These are phyloP conservation scores for Dictyostelium purpureum DNA, from an alignment of 78 protist genomes.

Conservation along the genomic window DNA sequence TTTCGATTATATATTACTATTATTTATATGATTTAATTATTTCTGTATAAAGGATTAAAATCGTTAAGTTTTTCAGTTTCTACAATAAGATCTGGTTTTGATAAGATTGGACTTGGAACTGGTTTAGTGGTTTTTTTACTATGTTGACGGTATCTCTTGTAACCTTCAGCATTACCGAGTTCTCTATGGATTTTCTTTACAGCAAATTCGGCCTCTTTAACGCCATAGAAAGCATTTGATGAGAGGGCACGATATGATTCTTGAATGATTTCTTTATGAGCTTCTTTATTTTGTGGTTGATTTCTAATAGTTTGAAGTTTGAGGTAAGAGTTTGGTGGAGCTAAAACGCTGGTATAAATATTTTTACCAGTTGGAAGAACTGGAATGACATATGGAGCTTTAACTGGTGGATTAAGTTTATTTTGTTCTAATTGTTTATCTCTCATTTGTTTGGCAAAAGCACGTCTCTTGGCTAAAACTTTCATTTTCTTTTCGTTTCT, in stretches of 20 bases:
- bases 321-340: constrained; percentile 54
- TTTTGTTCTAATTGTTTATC: background rate
- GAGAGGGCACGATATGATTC: constrained; percentile 19
- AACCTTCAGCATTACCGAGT: background rate
- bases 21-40: background rate
- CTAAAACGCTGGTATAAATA: background rate
- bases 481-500: constrained; percentile 42
- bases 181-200: background rate
- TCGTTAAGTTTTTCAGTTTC: background rate
- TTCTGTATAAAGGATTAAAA: background rate
- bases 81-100: background rate
- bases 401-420: background rate
- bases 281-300: background rate
- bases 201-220: background rate
- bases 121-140: background rate
- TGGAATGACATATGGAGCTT: background rate
- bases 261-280: background rate
- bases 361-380: constrained; percentile 1
- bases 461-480: constrained; percentile 28
- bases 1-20: too few relatives aligned
- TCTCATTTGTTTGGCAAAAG: constrained; percentile 10
- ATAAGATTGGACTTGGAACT: background rate
- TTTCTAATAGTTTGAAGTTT: background rate
- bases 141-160: background rate
- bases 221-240: constrained; percentile 40